Evolutionary conservation across 1,284 basidiomycete genomes (phyloP), one percentile per base, ranked within the genome.

Genomic region (Marasmius fiardii): DNA sequence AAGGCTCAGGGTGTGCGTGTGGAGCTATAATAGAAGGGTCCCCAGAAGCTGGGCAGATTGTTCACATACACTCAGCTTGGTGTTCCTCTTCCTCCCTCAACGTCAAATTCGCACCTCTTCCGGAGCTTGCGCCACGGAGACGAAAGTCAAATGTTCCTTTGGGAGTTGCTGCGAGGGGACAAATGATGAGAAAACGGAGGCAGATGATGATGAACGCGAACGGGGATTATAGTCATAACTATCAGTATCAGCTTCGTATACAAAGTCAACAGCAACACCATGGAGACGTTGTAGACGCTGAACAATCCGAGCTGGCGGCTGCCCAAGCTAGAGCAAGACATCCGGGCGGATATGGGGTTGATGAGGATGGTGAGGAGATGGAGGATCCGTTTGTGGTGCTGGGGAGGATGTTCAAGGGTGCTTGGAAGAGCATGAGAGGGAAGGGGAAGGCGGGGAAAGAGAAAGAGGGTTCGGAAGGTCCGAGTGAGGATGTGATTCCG

Each of bases 81-180:
- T 49, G 47, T 49, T 49, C 54, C 57, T 43, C 49, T 28, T 20
- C 55, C 16, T 48, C 61, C 60, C 55, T 66, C 57, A 75, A 71
- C 57, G 77, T 89, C 57, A 79, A 75, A 58, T 89, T 89, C 60
- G 86, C 87, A 0, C 86, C 86, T 0, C 74, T 89, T 34, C 86
- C 86, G 0, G 67, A 77, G 53, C 69, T 79, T 14, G 81, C 76
- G 18, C 82, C 81, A 1, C 74, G 80, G 35, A 79, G 78, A 61
- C 78, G 82, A 48, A 77, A 79, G 43, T 80, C 78, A 6, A 68
- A 72, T 44, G 71, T 76, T n/a, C 85, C 82, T 16, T 74, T 89
- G 16, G 86, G 86, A 24, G 78, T 86, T 61, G 80, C 83, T 51
- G 82, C 79, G n/a, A 81, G 83, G 51, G 75, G 74, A 24, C 76